Evolutionary conservation across 108 stramenopile species (phyloP).

Genomic region (Conticribra weissflogii): DNA sequence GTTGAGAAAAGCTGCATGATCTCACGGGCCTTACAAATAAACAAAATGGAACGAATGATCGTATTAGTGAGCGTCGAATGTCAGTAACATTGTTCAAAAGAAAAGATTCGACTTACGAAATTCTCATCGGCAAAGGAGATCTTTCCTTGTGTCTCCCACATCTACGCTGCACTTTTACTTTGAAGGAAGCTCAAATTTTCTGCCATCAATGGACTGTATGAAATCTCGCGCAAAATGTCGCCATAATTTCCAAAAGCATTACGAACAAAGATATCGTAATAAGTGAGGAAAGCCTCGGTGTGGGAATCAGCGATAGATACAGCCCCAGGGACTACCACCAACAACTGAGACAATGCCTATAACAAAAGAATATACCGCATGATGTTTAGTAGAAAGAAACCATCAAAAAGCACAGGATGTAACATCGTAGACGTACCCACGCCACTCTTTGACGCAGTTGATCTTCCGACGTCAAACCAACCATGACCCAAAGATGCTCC

Average conservation of each 20-base stretch:
- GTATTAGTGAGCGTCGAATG: background rate
- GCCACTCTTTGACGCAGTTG: conserved; percentile 53
- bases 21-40: conserved; percentile 53
- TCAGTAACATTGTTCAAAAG: background rate
- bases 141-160: conserved; percentile 5
- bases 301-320: conserved; percentile 27
- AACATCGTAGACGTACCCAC: too few relatives aligned
- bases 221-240: conserved; percentile 43
- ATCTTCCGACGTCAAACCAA: conserved; percentile 38
- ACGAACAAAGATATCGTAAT: conserved; percentile 49
- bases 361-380: too few relatives aligned
- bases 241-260: conserved; percentile 47
- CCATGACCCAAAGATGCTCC: conserved; percentile 28
- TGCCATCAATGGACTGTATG: conserved; percentile 62
- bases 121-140: conserved; percentile 28
- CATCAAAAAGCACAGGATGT: too few relatives aligned
- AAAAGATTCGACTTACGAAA: background rate
- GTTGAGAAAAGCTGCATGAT: conserved; percentile 72
- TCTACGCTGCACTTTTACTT: conserved; percentile 30
- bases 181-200: conserved; percentile 55
- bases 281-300: conserved; percentile 25
- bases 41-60: conserved; percentile 2
- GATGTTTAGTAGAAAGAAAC: too few relatives aligned
- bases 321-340: conserved; percentile 32
- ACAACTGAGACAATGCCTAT: conserved; percentile 43